These are phyloP conservation scores for Pyrrhoderma lamaoense DNA, from an alignment of 1,284 basidiomycete genomes.

Conservation along the genomic window DNA sequence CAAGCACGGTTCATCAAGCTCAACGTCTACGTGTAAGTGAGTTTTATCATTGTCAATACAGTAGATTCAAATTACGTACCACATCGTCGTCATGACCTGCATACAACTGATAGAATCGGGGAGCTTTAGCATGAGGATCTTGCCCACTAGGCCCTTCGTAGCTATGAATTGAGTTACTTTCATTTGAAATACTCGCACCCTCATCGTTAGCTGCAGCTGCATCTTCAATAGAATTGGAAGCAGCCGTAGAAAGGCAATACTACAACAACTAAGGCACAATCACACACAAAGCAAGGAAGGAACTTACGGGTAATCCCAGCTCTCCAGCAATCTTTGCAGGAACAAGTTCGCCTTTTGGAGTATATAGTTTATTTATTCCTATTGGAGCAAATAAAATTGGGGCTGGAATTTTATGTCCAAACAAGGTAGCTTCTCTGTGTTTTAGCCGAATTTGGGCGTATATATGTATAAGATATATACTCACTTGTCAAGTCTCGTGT, in stretches of 20 bases:
- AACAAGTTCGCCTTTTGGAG: slow-evolving; percentile 43
- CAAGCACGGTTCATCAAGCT: slow-evolving; percentile 42
- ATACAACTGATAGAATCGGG: slow-evolving; percentile 56
- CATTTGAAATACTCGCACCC: too few species aligned
- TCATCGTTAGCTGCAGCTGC: slow-evolving; percentile 45
- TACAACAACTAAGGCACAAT: slow-evolving; percentile 19
- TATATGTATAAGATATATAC: not conserved
- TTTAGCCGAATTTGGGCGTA: not conserved
- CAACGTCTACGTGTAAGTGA: slow-evolving; percentile 28
- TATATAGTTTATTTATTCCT: slow-evolving; percentile 53
- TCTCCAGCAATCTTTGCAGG: slow-evolving; percentile 50
- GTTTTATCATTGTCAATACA: not conserved
- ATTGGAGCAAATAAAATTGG: slow-evolving; percentile 53
- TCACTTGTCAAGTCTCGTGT: slow-evolving; percentile 42
- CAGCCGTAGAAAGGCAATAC: slow-evolving; percentile 53
- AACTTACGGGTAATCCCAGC: slow-evolving; percentile 41
- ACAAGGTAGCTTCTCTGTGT: slow-evolving; percentile 34
- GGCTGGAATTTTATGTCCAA: slow-evolving; percentile 45
- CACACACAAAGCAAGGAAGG: not conserved
- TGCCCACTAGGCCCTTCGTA: slow-evolving; percentile 32
- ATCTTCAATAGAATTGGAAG: slow-evolving; percentile 45
- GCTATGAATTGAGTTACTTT: slow-evolving; percentile 32
- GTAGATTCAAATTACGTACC: slow-evolving; percentile 24
- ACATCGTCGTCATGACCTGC: slow-evolving; percentile 52
- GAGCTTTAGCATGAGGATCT: slow-evolving; percentile 36